These are phyloP conservation scores for Byssochlamys sp. DNA, from an alignment of 2,329 filamentous ascomycete genomes.

Conservation along the genomic window DNA sequence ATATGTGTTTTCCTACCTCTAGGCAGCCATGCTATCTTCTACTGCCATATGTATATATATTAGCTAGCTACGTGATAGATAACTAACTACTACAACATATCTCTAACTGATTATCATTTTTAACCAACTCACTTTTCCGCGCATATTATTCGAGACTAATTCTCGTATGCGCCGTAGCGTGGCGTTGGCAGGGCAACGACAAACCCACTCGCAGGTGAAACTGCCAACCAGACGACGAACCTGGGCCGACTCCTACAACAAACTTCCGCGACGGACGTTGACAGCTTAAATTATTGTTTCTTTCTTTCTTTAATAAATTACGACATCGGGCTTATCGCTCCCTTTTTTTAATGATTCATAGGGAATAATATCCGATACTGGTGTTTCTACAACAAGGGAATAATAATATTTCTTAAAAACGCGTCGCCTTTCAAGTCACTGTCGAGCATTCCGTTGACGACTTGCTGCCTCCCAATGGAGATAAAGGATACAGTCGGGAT, in stretches of 20 bases:
- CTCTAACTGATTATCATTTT: no score
- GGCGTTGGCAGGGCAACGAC: constrained; percentile 17
- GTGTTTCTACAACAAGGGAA: no score
- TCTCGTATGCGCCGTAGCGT: neutral
- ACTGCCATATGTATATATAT: no score
- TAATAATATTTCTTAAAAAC: neutral
- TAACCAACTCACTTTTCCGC: no score
- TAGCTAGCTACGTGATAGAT: no score
- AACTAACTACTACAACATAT: no score
- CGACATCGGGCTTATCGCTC: neutral
- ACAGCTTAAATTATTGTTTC: neutral
- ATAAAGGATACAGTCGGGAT: neutral
- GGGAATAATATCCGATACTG: no score
- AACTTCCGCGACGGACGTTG: neutral
- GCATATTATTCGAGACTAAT: no score
- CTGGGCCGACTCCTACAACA: neutral
- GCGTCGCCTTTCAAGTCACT: neutral
- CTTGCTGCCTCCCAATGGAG: neutral
- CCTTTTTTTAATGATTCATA: neutral
- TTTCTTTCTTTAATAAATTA: neutral
- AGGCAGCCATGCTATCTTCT: no score
- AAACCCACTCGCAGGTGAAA: neutral
- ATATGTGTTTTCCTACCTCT: no score
- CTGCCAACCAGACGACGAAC: neutral
- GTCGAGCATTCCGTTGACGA: neutral